A percentile compares a stretch with the other conserved stretches of the same genome.
Conservation (phyloP, 345 rosid species). For the Raphanus raphanistrum region DNA sequence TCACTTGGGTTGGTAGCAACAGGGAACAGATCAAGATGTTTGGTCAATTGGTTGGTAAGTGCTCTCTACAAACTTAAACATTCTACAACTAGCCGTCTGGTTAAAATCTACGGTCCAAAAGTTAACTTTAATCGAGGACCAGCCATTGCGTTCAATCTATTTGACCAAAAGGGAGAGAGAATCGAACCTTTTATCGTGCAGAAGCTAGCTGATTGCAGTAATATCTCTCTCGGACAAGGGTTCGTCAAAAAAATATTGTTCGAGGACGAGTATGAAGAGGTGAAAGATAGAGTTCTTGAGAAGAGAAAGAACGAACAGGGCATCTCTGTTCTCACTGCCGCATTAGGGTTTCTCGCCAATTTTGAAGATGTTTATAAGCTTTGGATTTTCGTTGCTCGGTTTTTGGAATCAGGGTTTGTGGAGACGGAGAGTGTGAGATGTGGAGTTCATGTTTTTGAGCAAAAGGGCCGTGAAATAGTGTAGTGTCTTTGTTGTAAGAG, state of each 20-base stretch:
- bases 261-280: slow-evolving; percentile 56
- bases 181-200: slow-evolving; percentile 78
- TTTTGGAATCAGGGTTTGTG: slow-evolving; percentile 86
- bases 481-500: slow-evolving; percentile 5
- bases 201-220: slow-evolving; percentile 78
- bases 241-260: slow-evolving; percentile 67
- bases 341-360: slow-evolving; percentile 75
- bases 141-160: slow-evolving; percentile 80
- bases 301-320: slow-evolving; percentile 45
- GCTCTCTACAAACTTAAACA: slow-evolving; percentile 81
- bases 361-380: slow-evolving; percentile 81
- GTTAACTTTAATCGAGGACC: slow-evolving; percentile 80
- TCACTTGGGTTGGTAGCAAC: slow-evolving; percentile 60
- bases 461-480: slow-evolving; percentile 31
- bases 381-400: slow-evolving; percentile 83
- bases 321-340: slow-evolving; percentile 67
- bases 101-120: slow-evolving; percentile 85
- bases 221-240: slow-evolving; percentile 70
- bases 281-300: slow-evolving; percentile 54
- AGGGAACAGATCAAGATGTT: slow-evolving; percentile 73
- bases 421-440: slow-evolving; percentile 71
- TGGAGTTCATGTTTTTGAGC: slow-evolving; percentile 36
- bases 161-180: slow-evolving; percentile 81
- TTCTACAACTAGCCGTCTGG: slow-evolving; percentile 47
- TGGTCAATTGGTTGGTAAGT: slow-evolving; percentile 85